Evolutionary conservation across 345 rosid genomes (phyloP).

Genomic region (Hibiscus tridactylites): DNA sequence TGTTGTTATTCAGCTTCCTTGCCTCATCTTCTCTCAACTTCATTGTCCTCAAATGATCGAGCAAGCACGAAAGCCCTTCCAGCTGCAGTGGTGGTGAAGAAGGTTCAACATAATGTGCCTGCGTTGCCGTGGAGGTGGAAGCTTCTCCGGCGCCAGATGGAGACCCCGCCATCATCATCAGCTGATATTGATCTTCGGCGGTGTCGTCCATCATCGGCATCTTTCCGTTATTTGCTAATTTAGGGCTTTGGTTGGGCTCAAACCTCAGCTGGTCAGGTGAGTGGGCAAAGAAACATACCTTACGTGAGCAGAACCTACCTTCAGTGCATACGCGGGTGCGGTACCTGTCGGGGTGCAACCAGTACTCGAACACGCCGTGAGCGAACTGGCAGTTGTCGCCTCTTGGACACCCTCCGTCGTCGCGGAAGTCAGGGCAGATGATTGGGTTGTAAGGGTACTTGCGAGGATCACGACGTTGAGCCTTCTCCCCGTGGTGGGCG

Average conservation of each 20-base stretch:
- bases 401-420: conserved; percentile 41
- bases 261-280: conserved; percentile 59
- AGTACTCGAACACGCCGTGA: conserved; percentile 80
- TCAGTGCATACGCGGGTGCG: conserved; percentile 71
- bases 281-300: conserved; percentile 84
- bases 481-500: conserved; percentile 87
- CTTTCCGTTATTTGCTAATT: conserved; percentile 6
- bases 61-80: conserved; percentile 17
- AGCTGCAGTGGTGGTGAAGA: neutral
- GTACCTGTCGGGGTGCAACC: conserved; percentile 79
- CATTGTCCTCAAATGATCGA: conserved; percentile 29
- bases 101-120: neutral
- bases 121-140: neutral
- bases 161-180: conserved; percentile 2
- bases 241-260: conserved; percentile 19
- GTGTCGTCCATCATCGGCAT: neutral
- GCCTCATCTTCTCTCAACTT: conserved; percentile 25
- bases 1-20: neutral
- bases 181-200: too few relatives aligned
- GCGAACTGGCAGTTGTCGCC: conserved; percentile 66
- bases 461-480: conserved; percentile 86
- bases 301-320: conserved; percentile 53
- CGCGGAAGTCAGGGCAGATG: conserved; percentile 64
- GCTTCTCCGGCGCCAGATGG: neutral
- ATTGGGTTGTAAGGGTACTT: conserved; percentile 49